A percentile compares a stretch with the other conserved stretches of the same genome.
These are phyloP conservation scores for Castanea mollissima DNA, from an alignment of 306 rosid species.

Conservation along the genomic window DNA sequence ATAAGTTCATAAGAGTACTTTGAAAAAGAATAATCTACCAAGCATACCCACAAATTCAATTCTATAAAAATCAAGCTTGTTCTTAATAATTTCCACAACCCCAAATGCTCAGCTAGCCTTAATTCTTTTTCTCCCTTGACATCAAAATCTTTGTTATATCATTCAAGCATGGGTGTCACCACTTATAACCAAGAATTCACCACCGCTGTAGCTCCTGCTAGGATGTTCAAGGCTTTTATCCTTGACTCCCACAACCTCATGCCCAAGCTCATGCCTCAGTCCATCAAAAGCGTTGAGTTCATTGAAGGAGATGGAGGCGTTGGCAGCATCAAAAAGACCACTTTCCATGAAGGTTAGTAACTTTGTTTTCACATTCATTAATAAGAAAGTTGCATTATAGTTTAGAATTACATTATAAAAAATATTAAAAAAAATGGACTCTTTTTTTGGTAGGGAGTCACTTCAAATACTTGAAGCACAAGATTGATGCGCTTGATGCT, in stretches of 20 bases:
- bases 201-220: slow-evolving; percentile 18
- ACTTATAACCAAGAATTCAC: slow-evolving; percentile 20
- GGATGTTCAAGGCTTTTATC: slow-evolving; percentile 38
- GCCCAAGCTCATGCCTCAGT: slow-evolving; percentile 36
- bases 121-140: too few relatives aligned
- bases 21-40: too few relatives aligned
- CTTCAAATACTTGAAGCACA: slow-evolving; percentile 31
- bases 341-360: slow-evolving; percentile 25
- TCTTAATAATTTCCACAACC: too few relatives aligned
- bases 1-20: too few relatives aligned
- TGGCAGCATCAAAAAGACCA: slow-evolving; percentile 34
- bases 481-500: slow-evolving; percentile 27
- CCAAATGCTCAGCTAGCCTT: too few relatives aligned
- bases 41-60: too few relatives aligned
- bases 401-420: too few relatives aligned
- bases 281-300: slow-evolving; percentile 31
- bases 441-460: slow-evolving; percentile 18
- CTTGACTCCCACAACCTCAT: slow-evolving; percentile 29
- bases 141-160: too few relatives aligned
- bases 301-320: slow-evolving; percentile 32
- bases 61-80: too few relatives aligned
- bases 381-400: too few relatives aligned
- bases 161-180: slow-evolving; percentile 18
- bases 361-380: background rate
- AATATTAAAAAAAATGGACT: too few relatives aligned